Evolutionary conservation across 768 basidiomycete species (phyloP).

Genomic region (Kwoniella sp.): DNA sequence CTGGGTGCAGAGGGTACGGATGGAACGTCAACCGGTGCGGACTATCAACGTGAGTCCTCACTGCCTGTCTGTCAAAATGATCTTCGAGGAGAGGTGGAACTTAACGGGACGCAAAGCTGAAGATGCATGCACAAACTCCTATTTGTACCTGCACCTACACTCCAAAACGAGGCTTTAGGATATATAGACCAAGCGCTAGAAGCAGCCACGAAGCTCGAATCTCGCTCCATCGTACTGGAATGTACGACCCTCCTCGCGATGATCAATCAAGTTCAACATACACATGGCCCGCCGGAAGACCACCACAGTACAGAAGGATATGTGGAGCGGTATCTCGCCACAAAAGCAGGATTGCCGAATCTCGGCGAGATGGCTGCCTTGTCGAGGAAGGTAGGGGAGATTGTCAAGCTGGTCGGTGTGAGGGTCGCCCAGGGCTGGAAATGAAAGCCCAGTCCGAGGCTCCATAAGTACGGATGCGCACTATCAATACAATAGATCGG

Average conservation of each 20-base stretch:
- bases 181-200: conserved; percentile 21
- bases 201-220: conserved; percentile 18
- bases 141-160: not conserved
- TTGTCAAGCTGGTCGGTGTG: conserved; percentile 39
- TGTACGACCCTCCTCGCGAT: no score
- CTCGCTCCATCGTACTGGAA: conserved; percentile 14
- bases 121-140: no score
- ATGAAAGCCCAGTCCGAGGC: no score
- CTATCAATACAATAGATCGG: no score
- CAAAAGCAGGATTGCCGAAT: conserved; percentile 1
- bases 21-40: not conserved
- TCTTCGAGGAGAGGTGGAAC: no score
- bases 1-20: conserved; percentile 5
- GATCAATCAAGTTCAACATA: conserved; percentile 13
- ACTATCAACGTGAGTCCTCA: not conserved
- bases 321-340: not conserved
- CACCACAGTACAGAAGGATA: not conserved
- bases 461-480: no score
- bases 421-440: conserved; percentile 33
- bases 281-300: not conserved
- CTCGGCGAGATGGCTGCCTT: not conserved
- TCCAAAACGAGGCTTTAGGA: not conserved
- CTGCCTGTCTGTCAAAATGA: no score
- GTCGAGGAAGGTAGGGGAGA: conserved; percentile 19
- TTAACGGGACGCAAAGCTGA: no score